phyloP scores from a whole-genome alignment of 306 rosid genomes.

The Ceratonia siliqua region DNA sequence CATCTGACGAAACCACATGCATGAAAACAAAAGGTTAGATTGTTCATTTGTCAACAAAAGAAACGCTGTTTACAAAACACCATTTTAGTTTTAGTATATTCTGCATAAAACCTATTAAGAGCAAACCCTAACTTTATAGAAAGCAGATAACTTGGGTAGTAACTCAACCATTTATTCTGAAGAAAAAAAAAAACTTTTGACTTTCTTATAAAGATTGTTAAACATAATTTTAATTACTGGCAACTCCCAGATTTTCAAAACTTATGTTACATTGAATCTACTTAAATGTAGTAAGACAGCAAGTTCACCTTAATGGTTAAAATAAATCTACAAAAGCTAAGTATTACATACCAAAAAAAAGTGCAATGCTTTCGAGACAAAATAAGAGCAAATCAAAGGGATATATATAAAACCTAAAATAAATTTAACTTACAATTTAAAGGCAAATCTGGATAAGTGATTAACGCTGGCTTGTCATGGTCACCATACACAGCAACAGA shows the following conservation, averaged over 20 bases:
- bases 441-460: too few relatives aligned
- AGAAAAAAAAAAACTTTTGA: neutral
- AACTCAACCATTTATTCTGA: neutral
- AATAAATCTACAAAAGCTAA: neutral
- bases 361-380: too few relatives aligned
- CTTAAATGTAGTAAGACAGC: neutral
- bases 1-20: conserved; percentile 64
- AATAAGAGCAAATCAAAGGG: too few relatives aligned
- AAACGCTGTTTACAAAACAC: neutral
- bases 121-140: conserved; percentile 2
- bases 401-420: too few relatives aligned
- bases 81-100: neutral
- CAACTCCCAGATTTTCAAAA: conserved; percentile 10
- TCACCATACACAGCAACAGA: too few relatives aligned
- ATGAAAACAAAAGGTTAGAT: conserved; percentile 38
- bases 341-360: too few relatives aligned
- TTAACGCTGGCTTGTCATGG: too few relatives aligned
- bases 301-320: neutral
- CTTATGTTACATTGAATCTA: neutral
- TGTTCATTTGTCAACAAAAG: conserved; percentile 20
- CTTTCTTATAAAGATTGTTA: neutral
- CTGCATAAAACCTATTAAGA: conserved; percentile 9
- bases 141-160: neutral
- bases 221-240: neutral
- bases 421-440: too few relatives aligned